Percentiles rank a stretch among this genome's conserved stretches.
Evolutionary conservation across 108 stramenopile genomes (phyloP).

Genomic region (Nitzschia sp.): DNA sequence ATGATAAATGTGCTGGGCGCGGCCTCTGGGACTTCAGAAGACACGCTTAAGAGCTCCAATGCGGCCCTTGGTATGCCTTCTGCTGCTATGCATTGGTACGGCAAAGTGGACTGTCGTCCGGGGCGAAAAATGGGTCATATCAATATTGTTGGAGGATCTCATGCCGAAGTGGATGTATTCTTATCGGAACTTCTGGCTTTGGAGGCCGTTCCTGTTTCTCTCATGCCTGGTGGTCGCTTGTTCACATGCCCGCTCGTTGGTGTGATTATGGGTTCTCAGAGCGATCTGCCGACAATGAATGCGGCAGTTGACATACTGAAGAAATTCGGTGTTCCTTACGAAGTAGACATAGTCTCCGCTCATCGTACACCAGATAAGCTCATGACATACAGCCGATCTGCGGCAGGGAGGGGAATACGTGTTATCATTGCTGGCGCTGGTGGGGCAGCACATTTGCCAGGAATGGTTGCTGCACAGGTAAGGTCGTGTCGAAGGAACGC

Average conservation of each 20-base stretch:
- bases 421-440: conserved; percentile 98
- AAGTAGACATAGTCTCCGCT: conserved; percentile 97
- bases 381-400: conserved; percentile 85
- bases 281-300: conserved; percentile 97
- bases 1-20: conserved; percentile 92
- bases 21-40: conserved; percentile 65
- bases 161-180: conserved; percentile 65
- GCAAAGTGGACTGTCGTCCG: conserved; percentile 82
- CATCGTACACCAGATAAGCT: conserved; percentile 97
- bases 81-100: conserved; percentile 97
- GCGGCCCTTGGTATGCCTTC: conserved; percentile 79
- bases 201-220: conserved; percentile 66
- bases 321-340: conserved; percentile 89
- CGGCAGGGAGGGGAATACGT: conserved; percentile 86
- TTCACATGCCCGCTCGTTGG: conserved; percentile 82
- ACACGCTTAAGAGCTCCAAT: conserved; percentile 81
- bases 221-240: conserved; percentile 57
- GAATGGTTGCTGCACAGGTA: conserved; percentile 98
- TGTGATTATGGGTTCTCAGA: conserved; percentile 98
- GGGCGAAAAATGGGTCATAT: conserved; percentile 99
- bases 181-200: conserved; percentile 56
- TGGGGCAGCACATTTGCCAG: conserved; percentile 99
- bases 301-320: conserved; percentile 88
- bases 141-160: conserved; percentile 88
- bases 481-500: too few species aligned